Base-by-base conservation (phyloP, 768 basidiomycete species). In the Cytidiella melzeri region DNA sequence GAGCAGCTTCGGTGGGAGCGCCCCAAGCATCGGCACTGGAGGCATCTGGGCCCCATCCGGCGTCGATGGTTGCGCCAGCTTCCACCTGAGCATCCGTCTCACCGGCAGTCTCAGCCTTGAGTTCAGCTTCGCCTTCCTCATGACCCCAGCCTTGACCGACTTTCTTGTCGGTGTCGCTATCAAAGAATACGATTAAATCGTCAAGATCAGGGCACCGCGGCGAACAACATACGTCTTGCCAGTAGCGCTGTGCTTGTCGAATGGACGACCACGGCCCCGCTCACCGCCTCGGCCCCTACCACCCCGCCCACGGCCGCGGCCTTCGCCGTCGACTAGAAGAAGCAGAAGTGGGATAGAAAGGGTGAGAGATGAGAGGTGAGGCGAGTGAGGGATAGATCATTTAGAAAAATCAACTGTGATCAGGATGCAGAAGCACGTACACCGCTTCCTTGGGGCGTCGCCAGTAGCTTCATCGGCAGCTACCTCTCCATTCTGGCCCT, bases 111-210 rank as follows among this genome's bases (percentile, higher is more conserved):
- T 97, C 94, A 27, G 74, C 76, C 70, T 84, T 84, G 61, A 91
- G 76, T 69, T 97, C 95, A 34, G 86, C 67, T 57, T 73, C 76
- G 58, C 87, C 92, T 59, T 93, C 89, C 55, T 93, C 91, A 37
- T 87, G 90, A 56, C 95, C 95, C 95, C 95, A 98, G 57, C 84
- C 86, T 64, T 92, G 87, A 66, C 91, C 87, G 60, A 94, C 71
- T 73, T 91, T 92, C 79, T 97, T 98, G 58, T 93, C 89, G 40
- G 90, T 86, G 71, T 98, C 95, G 66, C 90, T 93, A 57, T 48
- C 51, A 50, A 55, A 52, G 50, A 51, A 24, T 20, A 40, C 47
- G 3, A 45, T 41, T 21, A 42, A 54, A 20, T 40, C 9, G 51
- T 21, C 12, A 30, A 9, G n/a, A 3, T 47, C 20, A 36, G 36